Conservation (phyloP, 768 basidiomycete species). For the Mycena pura region DNA sequence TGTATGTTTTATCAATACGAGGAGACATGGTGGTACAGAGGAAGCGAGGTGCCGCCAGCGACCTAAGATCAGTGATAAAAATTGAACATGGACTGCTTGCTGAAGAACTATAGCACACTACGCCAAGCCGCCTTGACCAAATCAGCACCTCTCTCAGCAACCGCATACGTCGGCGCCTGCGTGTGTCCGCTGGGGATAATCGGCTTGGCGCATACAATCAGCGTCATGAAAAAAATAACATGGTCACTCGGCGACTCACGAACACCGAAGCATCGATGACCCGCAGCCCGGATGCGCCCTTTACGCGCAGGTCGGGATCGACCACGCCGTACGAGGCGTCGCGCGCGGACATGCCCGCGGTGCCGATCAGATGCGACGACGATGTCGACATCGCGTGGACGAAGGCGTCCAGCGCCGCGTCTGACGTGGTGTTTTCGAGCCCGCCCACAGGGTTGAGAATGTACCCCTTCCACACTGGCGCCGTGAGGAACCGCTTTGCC, state of each 20-base stretch:
- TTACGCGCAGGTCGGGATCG: background rate
- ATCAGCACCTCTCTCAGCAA: background rate
- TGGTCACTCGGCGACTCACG: constrained; percentile 22
- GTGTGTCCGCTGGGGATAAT: background rate
- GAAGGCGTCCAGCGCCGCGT: constrained; percentile 17
- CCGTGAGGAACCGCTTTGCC: constrained; percentile 19
- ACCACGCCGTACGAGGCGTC: constrained; percentile 12
- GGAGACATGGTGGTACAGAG: too few species aligned
- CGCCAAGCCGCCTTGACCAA: constrained; percentile 1
- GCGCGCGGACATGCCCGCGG: constrained; percentile 26
- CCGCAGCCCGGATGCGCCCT: constrained; percentile 33
- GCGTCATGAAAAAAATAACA: background rate
- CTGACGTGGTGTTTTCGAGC: background rate
- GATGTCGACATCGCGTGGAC: constrained; percentile 10
- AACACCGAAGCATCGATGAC: constrained; percentile 41
- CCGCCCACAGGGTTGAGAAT: background rate
- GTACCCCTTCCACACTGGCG: constrained; percentile 29
- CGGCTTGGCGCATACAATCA: background rate
- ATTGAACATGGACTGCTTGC: too few species aligned
- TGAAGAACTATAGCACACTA: too few species aligned
- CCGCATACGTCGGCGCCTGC: background rate
- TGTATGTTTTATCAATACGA: too few species aligned
- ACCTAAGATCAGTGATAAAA: too few species aligned
- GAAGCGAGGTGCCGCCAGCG: too few species aligned
- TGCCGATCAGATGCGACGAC: constrained; percentile 25